Evolutionary conservation across 176 grass and related monocot genomes (phyloP).

Genomic region (Cenchrus purpureus): DNA sequence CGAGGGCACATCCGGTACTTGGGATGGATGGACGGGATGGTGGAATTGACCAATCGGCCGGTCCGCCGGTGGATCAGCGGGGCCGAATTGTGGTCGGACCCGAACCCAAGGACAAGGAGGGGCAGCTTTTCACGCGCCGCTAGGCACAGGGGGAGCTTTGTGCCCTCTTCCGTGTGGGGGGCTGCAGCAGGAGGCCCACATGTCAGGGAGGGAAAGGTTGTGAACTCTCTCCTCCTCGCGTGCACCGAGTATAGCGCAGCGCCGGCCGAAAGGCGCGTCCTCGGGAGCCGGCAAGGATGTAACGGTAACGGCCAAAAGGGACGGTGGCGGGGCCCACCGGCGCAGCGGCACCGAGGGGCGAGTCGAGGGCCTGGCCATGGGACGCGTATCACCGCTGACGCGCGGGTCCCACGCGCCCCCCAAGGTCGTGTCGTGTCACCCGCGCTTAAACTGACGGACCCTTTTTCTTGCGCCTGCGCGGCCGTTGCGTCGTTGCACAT

Average conservation of each 20-base stretch:
- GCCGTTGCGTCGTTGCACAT: constrained; percentile 31
- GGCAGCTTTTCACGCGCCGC: constrained; percentile 13
- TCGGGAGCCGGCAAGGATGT: constrained; percentile 29
- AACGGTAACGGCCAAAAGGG: constrained; percentile 57
- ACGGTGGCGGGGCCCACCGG: background rate
- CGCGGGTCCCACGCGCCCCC: fast-evolving
- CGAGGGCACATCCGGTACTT: constrained; percentile 32
- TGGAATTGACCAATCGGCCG: background rate
- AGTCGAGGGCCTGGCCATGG: background rate
- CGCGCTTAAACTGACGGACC: background rate
- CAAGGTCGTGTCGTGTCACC: constrained; percentile 39
- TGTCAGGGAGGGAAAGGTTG: background rate
- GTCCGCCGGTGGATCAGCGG: background rate
- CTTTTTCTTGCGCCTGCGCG: background rate
- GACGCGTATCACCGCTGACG: background rate
- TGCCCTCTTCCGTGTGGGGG: background rate
- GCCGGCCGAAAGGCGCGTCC: constrained; percentile 42
- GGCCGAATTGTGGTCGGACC: constrained; percentile 38
- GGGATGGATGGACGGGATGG: background rate
- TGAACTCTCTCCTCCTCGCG: background rate
- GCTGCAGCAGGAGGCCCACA: fast-evolving
- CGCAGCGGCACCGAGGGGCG: constrained; percentile 6
- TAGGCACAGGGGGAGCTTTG: background rate
- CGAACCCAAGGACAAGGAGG: background rate
- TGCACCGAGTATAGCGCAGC: background rate